These are phyloP conservation scores for Alloascoidea africana DNA, from an alignment of 805 yeast genomes.

Conservation along the genomic window DNA sequence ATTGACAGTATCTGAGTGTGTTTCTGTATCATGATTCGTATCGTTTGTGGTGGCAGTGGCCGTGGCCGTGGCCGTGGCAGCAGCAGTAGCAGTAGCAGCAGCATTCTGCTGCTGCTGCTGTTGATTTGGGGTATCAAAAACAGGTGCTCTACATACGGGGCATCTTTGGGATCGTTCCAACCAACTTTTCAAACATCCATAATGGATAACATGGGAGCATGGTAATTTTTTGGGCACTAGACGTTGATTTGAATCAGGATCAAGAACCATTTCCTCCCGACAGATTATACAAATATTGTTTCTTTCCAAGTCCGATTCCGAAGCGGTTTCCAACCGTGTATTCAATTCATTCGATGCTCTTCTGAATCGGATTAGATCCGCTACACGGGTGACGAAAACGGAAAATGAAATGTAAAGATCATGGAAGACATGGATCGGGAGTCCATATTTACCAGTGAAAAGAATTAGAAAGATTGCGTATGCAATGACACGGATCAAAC, in stretches of 20 bases:
- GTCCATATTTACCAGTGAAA: slow-evolving; percentile 16
- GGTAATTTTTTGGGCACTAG: slow-evolving; percentile 56
- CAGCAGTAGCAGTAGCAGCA: neutral
- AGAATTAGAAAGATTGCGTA: slow-evolving; percentile 7
- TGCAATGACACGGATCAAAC: slow-evolving; percentile 4
- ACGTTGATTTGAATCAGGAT: slow-evolving; percentile 23
- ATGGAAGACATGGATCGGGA: slow-evolving; percentile 33
- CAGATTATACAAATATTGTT: slow-evolving; percentile 73
- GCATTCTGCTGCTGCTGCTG: too few species aligned
- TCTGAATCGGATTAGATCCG: slow-evolving; percentile 15
- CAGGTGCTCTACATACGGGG: slow-evolving; percentile 77
- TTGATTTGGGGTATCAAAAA: slow-evolving; percentile 31
- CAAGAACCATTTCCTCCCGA: slow-evolving; percentile 69
- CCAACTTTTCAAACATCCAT: slow-evolving; percentile 89
- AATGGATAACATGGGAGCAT: slow-evolving; percentile 82
- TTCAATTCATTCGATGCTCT: slow-evolving; percentile 43
- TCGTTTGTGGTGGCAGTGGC: neutral
- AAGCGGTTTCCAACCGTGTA: slow-evolving; percentile 45
- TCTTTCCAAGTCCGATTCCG: slow-evolving; percentile 40
- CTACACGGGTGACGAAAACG: slow-evolving; percentile 13
- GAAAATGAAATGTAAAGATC: slow-evolving; percentile 26
- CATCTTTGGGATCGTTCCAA: slow-evolving; percentile 83
- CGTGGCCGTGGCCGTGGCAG: neutral
- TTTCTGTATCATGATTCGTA: neutral
- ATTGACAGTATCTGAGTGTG: neutral